A percentile compares a stretch with the other conserved stretches of the same genome.
Evolutionary conservation across 352 stramenopile species (phyloP).

Genomic region (Globisporangium emineosum): DNA sequence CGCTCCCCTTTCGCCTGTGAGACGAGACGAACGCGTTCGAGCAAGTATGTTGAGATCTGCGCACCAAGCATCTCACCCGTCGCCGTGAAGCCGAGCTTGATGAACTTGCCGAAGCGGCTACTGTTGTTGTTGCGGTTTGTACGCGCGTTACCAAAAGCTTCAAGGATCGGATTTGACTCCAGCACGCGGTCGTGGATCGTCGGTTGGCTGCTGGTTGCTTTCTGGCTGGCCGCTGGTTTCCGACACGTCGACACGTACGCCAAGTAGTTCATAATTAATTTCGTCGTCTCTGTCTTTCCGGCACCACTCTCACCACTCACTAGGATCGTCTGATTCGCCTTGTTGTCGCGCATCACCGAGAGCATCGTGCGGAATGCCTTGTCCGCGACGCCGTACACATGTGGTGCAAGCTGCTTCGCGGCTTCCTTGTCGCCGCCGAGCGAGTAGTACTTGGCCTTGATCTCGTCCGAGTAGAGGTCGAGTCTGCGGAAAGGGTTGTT

Average conservation of each 20-base stretch:
- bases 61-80: slow-evolving; percentile 78
- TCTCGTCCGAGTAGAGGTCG: slow-evolving; percentile 62
- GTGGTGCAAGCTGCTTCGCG: slow-evolving; percentile 61
- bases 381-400: slow-evolving; percentile 85
- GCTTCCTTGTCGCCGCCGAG: slow-evolving; percentile 49
- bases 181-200: slow-evolving; percentile 87
- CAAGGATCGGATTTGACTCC: slow-evolving; percentile 94
- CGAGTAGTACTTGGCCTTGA: slow-evolving; percentile 71
- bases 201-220: slow-evolving; percentile 24
- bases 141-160: slow-evolving; percentile 94
- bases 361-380: slow-evolving; percentile 87
- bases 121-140: slow-evolving; percentile 98
- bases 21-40: slow-evolving; percentile 95
- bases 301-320: slow-evolving; percentile 94
- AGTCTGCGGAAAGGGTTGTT: slow-evolving; percentile 82
- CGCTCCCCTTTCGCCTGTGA: slow-evolving; percentile 92
- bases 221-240: slow-evolving; percentile 1
- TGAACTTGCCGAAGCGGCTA: slow-evolving; percentile 96
- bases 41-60: slow-evolving; percentile 90
- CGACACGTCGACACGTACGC: slow-evolving; percentile 72
- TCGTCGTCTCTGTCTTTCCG: slow-evolving; percentile 96
- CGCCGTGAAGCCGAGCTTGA: slow-evolving; percentile 89
- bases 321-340: slow-evolving; percentile 92
- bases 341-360: slow-evolving; percentile 31
- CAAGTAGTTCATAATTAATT: slow-evolving; percentile 97